Conservation (phyloP, 345 rosid genomes). For the Euphorbia peplus region DNA sequence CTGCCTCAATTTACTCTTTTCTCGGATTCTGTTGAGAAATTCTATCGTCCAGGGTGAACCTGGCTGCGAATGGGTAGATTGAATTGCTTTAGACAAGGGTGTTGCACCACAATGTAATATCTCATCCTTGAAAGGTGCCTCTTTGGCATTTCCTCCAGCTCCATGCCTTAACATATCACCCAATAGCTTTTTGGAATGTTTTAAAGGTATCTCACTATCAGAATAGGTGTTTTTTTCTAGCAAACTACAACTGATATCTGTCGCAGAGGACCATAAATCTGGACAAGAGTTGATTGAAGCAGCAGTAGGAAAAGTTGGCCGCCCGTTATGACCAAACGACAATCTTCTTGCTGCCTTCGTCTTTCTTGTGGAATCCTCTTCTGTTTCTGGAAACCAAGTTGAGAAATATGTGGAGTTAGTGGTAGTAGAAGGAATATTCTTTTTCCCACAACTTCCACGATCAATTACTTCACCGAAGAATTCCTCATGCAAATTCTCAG, state of each 20-base stretch:
- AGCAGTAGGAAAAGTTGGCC: slow-evolving; percentile 42
- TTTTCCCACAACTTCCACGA: slow-evolving; percentile 33
- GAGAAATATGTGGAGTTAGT: slow-evolving; percentile 31
- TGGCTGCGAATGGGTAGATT: slow-evolving; percentile 42
- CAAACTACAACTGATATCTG: slow-evolving; percentile 27
- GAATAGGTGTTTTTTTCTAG: slow-evolving; percentile 24
- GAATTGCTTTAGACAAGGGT: slow-evolving; percentile 60
- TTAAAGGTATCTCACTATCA: slow-evolving; percentile 27
- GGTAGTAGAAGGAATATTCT: slow-evolving; percentile 33
- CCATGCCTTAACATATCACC: slow-evolving; percentile 38
- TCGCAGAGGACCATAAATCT: slow-evolving; percentile 30
- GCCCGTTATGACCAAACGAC: slow-evolving; percentile 40
- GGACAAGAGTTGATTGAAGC: slow-evolving; percentile 44
- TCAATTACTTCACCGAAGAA: slow-evolving; percentile 57
- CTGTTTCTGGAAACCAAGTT: slow-evolving; percentile 39
- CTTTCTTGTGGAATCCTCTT: slow-evolving; percentile 41
- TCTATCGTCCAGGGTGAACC: slow-evolving; percentile 95
- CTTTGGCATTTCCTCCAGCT: slow-evolving; percentile 36
- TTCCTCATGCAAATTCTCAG: slow-evolving; percentile 37
- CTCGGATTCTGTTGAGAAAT: slow-evolving; percentile 76
- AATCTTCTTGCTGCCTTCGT: slow-evolving; percentile 48
- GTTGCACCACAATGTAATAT: slow-evolving; percentile 52
- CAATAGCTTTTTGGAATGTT: slow-evolving; percentile 35
- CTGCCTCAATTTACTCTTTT: slow-evolving; percentile 65
- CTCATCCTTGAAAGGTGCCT: slow-evolving; percentile 42